Evolutionary conservation across 2,329 filamentous ascomycete genomes (phyloP).

Genomic region (Sporothrix curviconia): DNA sequence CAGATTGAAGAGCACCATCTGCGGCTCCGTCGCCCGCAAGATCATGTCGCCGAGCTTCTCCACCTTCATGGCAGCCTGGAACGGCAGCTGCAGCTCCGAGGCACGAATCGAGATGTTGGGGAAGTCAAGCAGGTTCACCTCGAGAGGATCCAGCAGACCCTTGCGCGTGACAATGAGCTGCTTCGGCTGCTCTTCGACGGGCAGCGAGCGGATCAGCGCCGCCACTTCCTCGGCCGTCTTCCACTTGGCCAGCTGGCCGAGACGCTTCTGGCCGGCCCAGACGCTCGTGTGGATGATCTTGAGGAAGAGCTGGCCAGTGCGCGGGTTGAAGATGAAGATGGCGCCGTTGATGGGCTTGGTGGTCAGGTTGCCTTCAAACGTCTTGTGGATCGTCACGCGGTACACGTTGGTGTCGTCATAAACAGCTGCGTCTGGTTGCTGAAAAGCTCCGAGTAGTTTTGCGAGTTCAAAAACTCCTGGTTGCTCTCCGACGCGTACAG

Average conservation of each 20-base stretch:
- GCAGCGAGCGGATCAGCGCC: conserved; percentile 87
- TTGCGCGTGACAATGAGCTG: conserved; percentile 98
- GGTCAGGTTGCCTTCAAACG: conserved; percentile 96
- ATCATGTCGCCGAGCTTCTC: conserved; percentile 99
- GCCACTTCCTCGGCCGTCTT: conserved; percentile 99
- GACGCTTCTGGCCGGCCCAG: conserved; percentile 98
- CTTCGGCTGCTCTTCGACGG: conserved; percentile 96
- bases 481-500: conserved; percentile 97
- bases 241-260: conserved; percentile 97
- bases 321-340: conserved; percentile 99
- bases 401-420: conserved; percentile 99
- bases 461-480: conserved; percentile 97
- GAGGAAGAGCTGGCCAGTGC: conserved; percentile 92
- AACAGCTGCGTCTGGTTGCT: conserved; percentile 98
- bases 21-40: conserved; percentile 91
- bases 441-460: conserved; percentile 98
- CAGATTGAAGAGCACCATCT: conserved; percentile 98
- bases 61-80: conserved; percentile 99
- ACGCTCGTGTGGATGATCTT: conserved; percentile 99
- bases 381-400: conserved; percentile 99
- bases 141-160: conserved; percentile 90
- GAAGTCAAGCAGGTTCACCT: conserved; percentile 96
- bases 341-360: conserved; percentile 99
- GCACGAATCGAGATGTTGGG: conserved; percentile 98
- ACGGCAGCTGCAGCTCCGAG: conserved; percentile 91